Evolutionary conservation across 768 basidiomycete genomes (phyloP).

Genomic region (Amanita rubescens): DNA sequence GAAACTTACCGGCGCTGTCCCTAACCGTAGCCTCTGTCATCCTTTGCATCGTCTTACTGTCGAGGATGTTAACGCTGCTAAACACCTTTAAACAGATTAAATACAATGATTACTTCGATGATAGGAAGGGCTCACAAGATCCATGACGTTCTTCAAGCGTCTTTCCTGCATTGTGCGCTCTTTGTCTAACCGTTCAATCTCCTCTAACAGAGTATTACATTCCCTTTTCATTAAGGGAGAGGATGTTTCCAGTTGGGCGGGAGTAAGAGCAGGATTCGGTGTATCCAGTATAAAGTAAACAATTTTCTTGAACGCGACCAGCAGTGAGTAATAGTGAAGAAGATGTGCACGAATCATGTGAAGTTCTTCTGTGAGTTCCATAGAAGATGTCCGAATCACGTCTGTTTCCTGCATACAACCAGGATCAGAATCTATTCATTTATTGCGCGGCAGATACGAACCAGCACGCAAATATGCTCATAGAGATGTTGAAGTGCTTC

Average conservation of each 20-base stretch:
- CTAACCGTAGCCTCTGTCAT: conserved; percentile 34
- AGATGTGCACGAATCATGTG: conserved; percentile 55
- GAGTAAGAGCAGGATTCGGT: conserved; percentile 42
- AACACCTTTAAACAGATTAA: conserved; percentile 27
- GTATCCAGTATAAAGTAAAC: conserved; percentile 43
- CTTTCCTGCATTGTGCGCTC: conserved; percentile 33
- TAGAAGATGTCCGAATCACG: conserved; percentile 34
- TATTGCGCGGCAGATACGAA: conserved; percentile 23
- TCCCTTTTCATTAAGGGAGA: conserved; percentile 33
- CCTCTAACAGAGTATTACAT: conserved; percentile 37
- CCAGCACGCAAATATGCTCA: conserved; percentile 40
- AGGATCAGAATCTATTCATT: neutral
- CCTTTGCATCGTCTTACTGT: conserved; percentile 34
- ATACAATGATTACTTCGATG: neutral
- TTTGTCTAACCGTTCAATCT: conserved; percentile 41
- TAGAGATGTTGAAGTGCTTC: conserved; percentile 51
- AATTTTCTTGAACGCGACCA: conserved; percentile 46
- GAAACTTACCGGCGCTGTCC: conserved; percentile 20
- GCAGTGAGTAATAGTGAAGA: conserved; percentile 47
- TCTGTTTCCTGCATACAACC: conserved; percentile 34
- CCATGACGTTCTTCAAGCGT: conserved; percentile 43
- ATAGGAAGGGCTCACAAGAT: conserved; percentile 23
- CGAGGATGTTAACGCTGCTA: conserved; percentile 38
- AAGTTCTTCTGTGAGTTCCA: conserved; percentile 43
- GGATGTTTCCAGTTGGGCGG: conserved; percentile 22